Evolutionary conservation across 2,329 filamentous ascomycete species (phyloP), one percentile per base, ranked within the genome.

Genomic region (Penicillium sp.): DNA sequence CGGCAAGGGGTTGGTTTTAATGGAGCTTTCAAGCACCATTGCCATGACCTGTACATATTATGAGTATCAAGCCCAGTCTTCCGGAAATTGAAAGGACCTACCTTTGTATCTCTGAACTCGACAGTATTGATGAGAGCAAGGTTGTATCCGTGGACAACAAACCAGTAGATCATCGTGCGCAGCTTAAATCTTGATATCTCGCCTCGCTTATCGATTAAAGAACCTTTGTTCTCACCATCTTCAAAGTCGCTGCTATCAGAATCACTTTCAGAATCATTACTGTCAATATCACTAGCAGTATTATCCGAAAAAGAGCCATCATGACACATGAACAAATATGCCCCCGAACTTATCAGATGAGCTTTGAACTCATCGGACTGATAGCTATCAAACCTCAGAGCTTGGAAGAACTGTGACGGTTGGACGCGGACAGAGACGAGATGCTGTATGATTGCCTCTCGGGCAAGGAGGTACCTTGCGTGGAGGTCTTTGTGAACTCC

Each of bases 301-400:
- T 33, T 17, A 35, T 26, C 44, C 10, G 54, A 17, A 17, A 65
- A 58, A 44, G 72, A 64, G 17, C 86, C 87, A 67, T 90, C 85
- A 61, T 89, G 86, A 50, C 82, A 84, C 76, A 91, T 82, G 50
- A 90, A 73, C 61, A 91, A 89, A 65, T 88, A 86, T 4, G 85
- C 75, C 0, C 83, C 80, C 25, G 80, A 78, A 1, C 68, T 65
- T 2, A 74, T 60, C 1, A 89, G 73, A 63, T 89, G 88, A 1
- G 77, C 63, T 5, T 69, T 57, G 62, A 89, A 91, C 0, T 73
- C 74, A 0, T 69, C 47, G 38, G 80, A 79, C 5, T 40, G 14
- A n/a, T 59, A 61, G 25, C 16, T 53, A 4, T 56, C 38, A 37
- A 66, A 66, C 14, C 52, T 50, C n/a, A 37, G 44, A 9, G 62